A percentile compares a stretch with the other conserved stretches of the same genome.
Evolutionary conservation across 108 stramenopile species (phyloP).

Genomic region (Seminavis robusta): DNA sequence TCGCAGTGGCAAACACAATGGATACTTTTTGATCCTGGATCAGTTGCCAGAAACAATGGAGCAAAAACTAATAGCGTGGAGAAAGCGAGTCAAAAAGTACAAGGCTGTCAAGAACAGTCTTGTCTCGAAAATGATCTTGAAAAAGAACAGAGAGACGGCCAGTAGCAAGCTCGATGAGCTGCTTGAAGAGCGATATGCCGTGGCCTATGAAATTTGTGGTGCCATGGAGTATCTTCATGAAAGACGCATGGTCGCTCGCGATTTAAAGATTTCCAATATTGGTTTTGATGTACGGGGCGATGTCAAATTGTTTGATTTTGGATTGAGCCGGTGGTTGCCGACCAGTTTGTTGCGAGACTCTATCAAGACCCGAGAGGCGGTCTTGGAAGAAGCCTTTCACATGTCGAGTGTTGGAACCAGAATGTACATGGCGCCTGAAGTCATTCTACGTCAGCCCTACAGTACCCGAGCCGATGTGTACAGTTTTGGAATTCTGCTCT

Average conservation of each 20-base stretch:
- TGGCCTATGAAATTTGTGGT: slow-evolving; percentile 45
- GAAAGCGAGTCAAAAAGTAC: background rate
- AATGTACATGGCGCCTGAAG: slow-evolving; percentile 57
- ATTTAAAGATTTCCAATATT: slow-evolving; percentile 46
- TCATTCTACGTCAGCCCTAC: slow-evolving; percentile 33
- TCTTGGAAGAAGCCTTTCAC: slow-evolving; percentile 23
- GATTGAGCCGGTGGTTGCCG: slow-evolving; percentile 27
- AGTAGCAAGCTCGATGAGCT: slow-evolving; percentile 13
- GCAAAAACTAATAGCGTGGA: slow-evolving; percentile 21
- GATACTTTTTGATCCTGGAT: slow-evolving; percentile 54
- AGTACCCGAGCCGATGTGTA: slow-evolving; percentile 51
- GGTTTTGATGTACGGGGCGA: slow-evolving; percentile 32
- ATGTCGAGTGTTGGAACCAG: slow-evolving; percentile 42
- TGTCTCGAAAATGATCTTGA: background rate
- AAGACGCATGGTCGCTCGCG: slow-evolving; percentile 91
- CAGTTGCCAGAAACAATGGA: slow-evolving; percentile 32
- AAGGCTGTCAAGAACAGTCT: too few species aligned
- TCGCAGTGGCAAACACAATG: background rate
- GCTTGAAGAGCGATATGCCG: slow-evolving; percentile 31
- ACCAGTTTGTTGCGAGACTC: background rate
- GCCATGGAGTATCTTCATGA: slow-evolving; percentile 92
- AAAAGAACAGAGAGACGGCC: background rate
- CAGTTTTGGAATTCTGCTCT: slow-evolving; percentile 41
- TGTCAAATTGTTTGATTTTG: slow-evolving; percentile 55
- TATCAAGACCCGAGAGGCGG: too few species aligned